Evolutionary conservation across 1,284 basidiomycete species (phyloP).

Genomic region (Sporisorium reilianum): DNA sequence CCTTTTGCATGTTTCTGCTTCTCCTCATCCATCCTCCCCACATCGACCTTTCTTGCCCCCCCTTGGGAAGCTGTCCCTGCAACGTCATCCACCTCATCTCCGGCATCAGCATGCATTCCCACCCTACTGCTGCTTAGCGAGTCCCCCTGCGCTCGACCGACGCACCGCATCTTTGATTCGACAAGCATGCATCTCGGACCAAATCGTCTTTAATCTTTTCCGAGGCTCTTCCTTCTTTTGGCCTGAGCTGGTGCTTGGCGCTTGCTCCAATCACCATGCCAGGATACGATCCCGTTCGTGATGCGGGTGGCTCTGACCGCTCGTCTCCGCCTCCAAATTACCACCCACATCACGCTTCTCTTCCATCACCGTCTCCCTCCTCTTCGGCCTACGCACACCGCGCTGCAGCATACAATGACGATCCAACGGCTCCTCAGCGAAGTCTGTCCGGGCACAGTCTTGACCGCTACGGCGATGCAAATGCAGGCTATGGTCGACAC

Average conservation of each 20-base stretch:
- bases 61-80: too few relatives aligned
- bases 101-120: neutral
- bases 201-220: neutral
- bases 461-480: slow-evolving; percentile 14
- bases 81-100: too few relatives aligned
- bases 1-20: slow-evolving; percentile 6
- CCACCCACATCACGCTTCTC: slow-evolving; percentile 14
- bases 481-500: slow-evolving; percentile 10
- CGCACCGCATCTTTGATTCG: neutral
- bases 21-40: slow-evolving; percentile 12
- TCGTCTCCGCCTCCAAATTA: slow-evolving; percentile 24
- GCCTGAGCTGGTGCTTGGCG: too few relatives aligned
- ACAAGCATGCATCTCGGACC: slow-evolving; percentile 10
- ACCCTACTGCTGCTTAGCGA: too few relatives aligned
- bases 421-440: neutral
- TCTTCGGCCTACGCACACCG: slow-evolving; percentile 15
- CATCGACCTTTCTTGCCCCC: too few relatives aligned
- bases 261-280: slow-evolving; percentile 8
- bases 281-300: slow-evolving; percentile 37
- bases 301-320: slow-evolving; percentile 37
- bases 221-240: neutral
- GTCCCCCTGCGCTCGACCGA: neutral
- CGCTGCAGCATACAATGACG: slow-evolving; percentile 9
- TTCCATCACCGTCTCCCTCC: slow-evolving; percentile 26
- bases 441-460: slow-evolving; percentile 23